Evolutionary conservation across 805 yeast species (phyloP).

Genomic region (Alloascoidea hylecoeti): DNA sequence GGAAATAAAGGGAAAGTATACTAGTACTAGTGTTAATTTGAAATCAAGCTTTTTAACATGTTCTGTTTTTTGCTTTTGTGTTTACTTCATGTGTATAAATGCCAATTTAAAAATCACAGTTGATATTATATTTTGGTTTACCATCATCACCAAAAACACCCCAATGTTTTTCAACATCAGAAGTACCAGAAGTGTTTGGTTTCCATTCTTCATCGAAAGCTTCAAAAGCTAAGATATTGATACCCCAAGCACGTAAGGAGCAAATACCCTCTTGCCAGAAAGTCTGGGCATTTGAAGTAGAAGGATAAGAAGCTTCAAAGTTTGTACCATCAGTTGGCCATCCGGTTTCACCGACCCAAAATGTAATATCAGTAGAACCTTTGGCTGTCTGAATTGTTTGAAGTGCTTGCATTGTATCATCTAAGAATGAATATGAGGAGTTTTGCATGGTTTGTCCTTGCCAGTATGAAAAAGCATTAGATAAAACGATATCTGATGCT

Average conservation of each 20-base stretch:
- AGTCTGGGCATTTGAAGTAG: conserved; percentile 54
- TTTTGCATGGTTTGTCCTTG: conserved; percentile 84
- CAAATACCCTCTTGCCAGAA: conserved; percentile 88
- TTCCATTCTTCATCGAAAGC: conserved; percentile 96
- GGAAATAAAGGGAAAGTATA: no score
- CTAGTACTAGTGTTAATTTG: no score
- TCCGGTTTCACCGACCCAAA: conserved; percentile 97
- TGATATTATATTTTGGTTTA: conserved; percentile 16
- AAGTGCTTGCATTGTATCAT: conserved; percentile 95
- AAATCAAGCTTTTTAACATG: no score
- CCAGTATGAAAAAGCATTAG: conserved; percentile 98
- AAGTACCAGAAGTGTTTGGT: conserved; percentile 77
- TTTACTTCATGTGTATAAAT: no score
- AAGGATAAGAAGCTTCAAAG: conserved; percentile 54
- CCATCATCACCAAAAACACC: conserved; percentile 60
- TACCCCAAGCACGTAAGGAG: conserved; percentile 92
- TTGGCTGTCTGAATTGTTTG: conserved; percentile 76
- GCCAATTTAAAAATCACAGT: conserved; percentile 12
- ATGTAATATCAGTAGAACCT: conserved; percentile 74
- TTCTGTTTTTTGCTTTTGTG: no score
- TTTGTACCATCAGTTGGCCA: conserved; percentile 86
- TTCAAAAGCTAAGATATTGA: conserved; percentile 85
- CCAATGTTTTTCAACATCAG: conserved; percentile 89
- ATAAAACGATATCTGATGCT: conserved; percentile 77
- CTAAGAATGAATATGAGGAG: conserved; percentile 84